Evolutionary conservation across 768 basidiomycete genomes (phyloP).

Genomic region (Lactarius pseudohatsudake): DNA sequence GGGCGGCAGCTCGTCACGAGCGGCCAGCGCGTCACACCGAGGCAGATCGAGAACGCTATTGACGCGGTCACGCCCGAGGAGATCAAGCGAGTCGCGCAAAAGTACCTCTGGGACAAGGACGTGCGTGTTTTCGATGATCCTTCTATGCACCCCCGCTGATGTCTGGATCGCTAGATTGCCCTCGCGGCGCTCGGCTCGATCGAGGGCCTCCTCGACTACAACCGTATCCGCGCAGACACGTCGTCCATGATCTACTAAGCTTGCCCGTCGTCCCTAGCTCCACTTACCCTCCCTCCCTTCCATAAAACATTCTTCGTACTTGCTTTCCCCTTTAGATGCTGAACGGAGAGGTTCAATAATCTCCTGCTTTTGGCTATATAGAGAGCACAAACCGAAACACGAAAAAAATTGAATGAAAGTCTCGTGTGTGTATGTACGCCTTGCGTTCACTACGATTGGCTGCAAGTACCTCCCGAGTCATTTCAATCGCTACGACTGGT

Average conservation of each 20-base stretch:
- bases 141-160: not conserved
- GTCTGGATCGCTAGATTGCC: slow-evolving; percentile 52
- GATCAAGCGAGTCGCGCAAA: slow-evolving; percentile 92
- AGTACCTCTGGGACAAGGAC: slow-evolving; percentile 97
- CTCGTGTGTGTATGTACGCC: not conserved
- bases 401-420: not conserved
- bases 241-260: slow-evolving; percentile 72
- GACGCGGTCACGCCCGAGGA: slow-evolving; percentile 87
- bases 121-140: slow-evolving; percentile 43
- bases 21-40: slow-evolving; percentile 84
- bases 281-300: not conserved
- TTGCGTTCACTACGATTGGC: too few relatives aligned
- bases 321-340: slow-evolving; percentile 8
- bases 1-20: slow-evolving; percentile 96
- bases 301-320: not conserved
- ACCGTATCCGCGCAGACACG: slow-evolving; percentile 81
- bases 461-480: too few relatives aligned
- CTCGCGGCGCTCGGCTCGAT: slow-evolving; percentile 86
- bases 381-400: slow-evolving; percentile 5
- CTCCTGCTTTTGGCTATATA: slow-evolving; percentile 8
- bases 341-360: slow-evolving; percentile 1
- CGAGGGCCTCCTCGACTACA: slow-evolving; percentile 94
- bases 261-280: not conserved
- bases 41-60: slow-evolving; percentile 90
- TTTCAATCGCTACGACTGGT: too few relatives aligned